Evolutionary conservation across 2,329 filamentous ascomycete genomes (phyloP).

Genomic region (Epichloe glyceriae): DNA sequence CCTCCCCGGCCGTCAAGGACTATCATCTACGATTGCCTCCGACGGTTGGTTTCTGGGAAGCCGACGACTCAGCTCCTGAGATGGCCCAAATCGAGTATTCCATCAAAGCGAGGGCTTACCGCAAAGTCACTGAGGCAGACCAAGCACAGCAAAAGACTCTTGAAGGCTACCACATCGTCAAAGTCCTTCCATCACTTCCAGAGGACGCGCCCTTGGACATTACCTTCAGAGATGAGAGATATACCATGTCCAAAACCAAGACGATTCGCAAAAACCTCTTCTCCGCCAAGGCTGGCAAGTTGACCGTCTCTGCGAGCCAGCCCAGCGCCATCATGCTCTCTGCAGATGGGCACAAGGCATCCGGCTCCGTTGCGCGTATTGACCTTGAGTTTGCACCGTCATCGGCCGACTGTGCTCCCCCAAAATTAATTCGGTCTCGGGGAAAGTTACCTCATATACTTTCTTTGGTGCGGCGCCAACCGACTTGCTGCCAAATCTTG

Average conservation of each 20-base stretch:
- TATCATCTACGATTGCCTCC: slow-evolving; percentile 42
- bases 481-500: slow-evolving; percentile 36
- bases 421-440: slow-evolving; percentile 33
- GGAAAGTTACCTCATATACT: slow-evolving; percentile 39
- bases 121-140: slow-evolving; percentile 8
- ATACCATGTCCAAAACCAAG: slow-evolving; percentile 38
- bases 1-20: slow-evolving; percentile 32
- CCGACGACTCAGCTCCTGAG: slow-evolving; percentile 40
- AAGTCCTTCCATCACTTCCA: slow-evolving; percentile 36
- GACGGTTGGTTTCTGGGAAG: slow-evolving; percentile 37
- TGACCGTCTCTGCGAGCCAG: slow-evolving; percentile 33
- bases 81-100: slow-evolving; percentile 42
- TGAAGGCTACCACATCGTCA: slow-evolving; percentile 31
- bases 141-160: slow-evolving; percentile 19
- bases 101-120: slow-evolving; percentile 32
- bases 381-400: slow-evolving; percentile 35
- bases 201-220: slow-evolving; percentile 40
- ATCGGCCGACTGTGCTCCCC: slow-evolving; percentile 31
- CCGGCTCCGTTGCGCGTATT: slow-evolving; percentile 29
- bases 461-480: slow-evolving; percentile 37
- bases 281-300: slow-evolving; percentile 34
- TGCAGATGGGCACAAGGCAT: slow-evolving; percentile 32
- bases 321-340: slow-evolving; percentile 36
- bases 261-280: slow-evolving; percentile 40
- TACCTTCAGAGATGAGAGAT: slow-evolving; percentile 33